A percentile compares a stretch with the other conserved stretches of the same genome.
Conservation (phyloP, 2,329 filamentous ascomycete genomes). For the Cordyceps tenuipes region DNA sequence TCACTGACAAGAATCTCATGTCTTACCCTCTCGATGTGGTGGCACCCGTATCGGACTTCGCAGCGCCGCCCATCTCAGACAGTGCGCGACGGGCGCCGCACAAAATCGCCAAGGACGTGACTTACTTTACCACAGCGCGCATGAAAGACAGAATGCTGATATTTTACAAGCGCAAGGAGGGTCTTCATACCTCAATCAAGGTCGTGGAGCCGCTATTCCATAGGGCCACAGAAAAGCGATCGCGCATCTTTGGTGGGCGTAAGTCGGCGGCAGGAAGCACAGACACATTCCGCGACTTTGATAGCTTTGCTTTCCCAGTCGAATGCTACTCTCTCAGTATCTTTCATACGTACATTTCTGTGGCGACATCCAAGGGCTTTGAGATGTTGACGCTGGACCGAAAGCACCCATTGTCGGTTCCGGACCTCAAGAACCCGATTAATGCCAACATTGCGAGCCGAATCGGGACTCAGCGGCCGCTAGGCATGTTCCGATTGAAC, state of each 20-base stretch:
- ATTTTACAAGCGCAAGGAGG: slow-evolving; percentile 95
- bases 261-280: slow-evolving; percentile 60
- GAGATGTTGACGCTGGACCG: slow-evolving; percentile 96
- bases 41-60: slow-evolving; percentile 52
- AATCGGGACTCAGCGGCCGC: slow-evolving; percentile 71
- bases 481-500: slow-evolving; percentile 94
- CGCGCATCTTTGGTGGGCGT: slow-evolving; percentile 55
- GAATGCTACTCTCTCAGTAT: slow-evolving; percentile 94
- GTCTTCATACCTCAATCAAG: slow-evolving; percentile 88
- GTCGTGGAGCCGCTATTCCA: slow-evolving; percentile 94
- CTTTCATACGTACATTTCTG: slow-evolving; percentile 89
- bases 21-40: slow-evolving; percentile 91
- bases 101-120: slow-evolving; percentile 84
- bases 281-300: slow-evolving; percentile 95
- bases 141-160: slow-evolving; percentile 96
- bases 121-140: slow-evolving; percentile 89
- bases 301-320: slow-evolving; percentile 95
- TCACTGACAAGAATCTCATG: slow-evolving; percentile 83
- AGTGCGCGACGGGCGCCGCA: slow-evolving; percentile 81
- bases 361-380: slow-evolving; percentile 84
- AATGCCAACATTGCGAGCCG: slow-evolving; percentile 79
- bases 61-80: slow-evolving; percentile 52
- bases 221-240: slow-evolving; percentile 78
- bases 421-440: slow-evolving; percentile 69
- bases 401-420: slow-evolving; percentile 90